These are phyloP conservation scores for Talaromyces sp. DNA, from an alignment of 2,329 filamentous ascomycete species.

Conservation along the genomic window DNA sequence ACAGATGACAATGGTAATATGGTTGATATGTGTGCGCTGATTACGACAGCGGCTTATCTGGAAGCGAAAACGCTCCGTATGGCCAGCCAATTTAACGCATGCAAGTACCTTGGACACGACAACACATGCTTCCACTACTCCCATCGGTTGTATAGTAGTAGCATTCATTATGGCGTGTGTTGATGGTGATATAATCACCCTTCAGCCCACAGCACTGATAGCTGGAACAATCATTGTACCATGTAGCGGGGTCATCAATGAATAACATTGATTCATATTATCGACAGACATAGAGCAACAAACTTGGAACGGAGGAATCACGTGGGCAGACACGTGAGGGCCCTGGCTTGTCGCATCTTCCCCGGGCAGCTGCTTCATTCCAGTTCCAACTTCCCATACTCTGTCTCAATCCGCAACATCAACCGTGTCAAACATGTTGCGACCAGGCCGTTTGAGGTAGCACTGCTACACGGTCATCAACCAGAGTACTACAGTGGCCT, in stretches of 20 bases:
- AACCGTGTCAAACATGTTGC: neutral
- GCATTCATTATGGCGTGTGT: neutral
- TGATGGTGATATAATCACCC: neutral
- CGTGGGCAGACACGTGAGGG: neutral
- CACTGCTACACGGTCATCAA: neutral
- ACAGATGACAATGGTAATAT: neutral
- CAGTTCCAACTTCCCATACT: neutral
- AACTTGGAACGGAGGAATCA: neutral
- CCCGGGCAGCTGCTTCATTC: neutral
- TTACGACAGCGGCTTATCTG: neutral
- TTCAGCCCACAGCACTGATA: neutral
- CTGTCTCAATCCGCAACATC: neutral
- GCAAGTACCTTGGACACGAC: neutral
- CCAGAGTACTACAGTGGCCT: neutral
- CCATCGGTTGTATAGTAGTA: neutral
- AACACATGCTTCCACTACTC: neutral
- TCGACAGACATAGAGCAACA: neutral
- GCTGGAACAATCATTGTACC: neutral
- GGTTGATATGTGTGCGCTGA: too few relatives aligned
- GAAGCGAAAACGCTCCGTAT: neutral
- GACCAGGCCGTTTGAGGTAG: neutral
- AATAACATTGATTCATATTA: neutral
- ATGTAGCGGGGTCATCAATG: neutral
- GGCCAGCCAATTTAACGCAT: neutral
- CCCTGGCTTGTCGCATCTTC: neutral